Conservation (phyloP, 352 stramenopile species). For the Globisporangium orthogonon region DNA sequence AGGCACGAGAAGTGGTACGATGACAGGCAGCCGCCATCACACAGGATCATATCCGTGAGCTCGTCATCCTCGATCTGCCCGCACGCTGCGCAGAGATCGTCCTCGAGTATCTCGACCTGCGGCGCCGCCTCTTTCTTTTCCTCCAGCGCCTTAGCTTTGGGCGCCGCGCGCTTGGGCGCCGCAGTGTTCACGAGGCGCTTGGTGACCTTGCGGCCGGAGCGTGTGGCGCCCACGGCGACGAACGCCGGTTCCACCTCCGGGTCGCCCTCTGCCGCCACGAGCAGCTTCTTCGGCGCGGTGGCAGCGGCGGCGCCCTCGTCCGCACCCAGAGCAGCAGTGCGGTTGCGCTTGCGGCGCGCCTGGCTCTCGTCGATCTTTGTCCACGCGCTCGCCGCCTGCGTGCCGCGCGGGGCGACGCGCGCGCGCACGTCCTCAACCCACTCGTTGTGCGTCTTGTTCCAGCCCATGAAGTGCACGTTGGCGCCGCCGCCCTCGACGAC, state of each 20-base stretch:
- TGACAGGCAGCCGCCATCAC: conserved; percentile 89
- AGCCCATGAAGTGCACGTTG: conserved; percentile 63
- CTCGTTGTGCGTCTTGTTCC: conserved; percentile 54
- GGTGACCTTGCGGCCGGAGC: conserved; percentile 60
- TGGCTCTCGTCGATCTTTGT: conserved; percentile 31
- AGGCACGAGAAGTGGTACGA: conserved; percentile 92
- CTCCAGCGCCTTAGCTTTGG: neutral
- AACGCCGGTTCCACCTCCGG: conserved; percentile 24
- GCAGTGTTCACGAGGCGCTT: conserved; percentile 43
- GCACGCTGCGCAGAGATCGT: conserved; percentile 71
- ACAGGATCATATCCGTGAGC: conserved; percentile 85
- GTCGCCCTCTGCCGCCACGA: conserved; percentile 1
- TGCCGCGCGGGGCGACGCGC: conserved; percentile 36
- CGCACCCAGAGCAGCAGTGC: conserved; percentile 14
- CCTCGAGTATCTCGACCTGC: conserved; percentile 43
- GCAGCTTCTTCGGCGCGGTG: neutral
- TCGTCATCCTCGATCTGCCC: conserved; percentile 81
- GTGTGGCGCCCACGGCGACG: conserved; percentile 52
- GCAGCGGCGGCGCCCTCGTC: neutral
- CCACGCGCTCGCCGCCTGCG: conserved; percentile 34
- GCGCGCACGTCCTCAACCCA: conserved; percentile 24
- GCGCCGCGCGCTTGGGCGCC: conserved; percentile 17
- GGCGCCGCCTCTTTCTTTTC: conserved; percentile 17
- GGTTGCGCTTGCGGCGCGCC: conserved; percentile 26
- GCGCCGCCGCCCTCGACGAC: conserved; percentile 18